These are phyloP conservation scores for Leptomonas seymouri DNA, from an alignment of 208 protist species.

Conservation along the genomic window DNA sequence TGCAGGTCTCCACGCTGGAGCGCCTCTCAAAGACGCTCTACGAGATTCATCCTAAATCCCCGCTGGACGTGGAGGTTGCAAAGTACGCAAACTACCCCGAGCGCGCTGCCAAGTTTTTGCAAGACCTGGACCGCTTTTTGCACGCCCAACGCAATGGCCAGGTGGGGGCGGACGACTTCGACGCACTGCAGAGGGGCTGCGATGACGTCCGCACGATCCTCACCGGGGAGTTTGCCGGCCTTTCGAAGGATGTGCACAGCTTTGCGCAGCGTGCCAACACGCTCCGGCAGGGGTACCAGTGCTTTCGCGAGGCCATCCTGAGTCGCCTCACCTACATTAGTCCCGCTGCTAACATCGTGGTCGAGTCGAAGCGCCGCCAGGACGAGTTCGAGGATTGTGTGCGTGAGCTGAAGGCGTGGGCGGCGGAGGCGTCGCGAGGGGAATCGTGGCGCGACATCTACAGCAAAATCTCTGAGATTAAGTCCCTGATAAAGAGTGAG, in stretches of 20 bases:
- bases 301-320: conserved; percentile 72
- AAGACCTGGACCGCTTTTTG: conserved; percentile 30
- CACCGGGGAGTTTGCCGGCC: conserved; percentile 31
- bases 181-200: conserved; percentile 10
- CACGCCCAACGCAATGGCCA: conserved; percentile 20
- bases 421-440: conserved; percentile 53
- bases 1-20: conserved; percentile 84
- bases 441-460: conserved; percentile 84
- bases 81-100: conserved; percentile 65
- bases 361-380: conserved; percentile 69
- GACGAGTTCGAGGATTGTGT: conserved; percentile 77
- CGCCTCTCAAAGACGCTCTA: conserved; percentile 71
- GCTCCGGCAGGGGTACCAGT: conserved; percentile 66
- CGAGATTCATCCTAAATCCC: conserved; percentile 77
- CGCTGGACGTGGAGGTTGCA: conserved; percentile 74
- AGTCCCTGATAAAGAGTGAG: conserved; percentile 68
- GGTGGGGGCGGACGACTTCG: conserved; percentile 13
- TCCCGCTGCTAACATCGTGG: conserved; percentile 48
- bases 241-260: conserved; percentile 42
- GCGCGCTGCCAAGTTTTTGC: conserved; percentile 44
- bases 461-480: conserved; percentile 71
- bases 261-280: conserved; percentile 64
- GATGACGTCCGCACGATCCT: conserved; percentile 21
- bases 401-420: conserved; percentile 79
- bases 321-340: conserved; percentile 79